Evolutionary conservation across 805 yeast genomes (phyloP), one percentile per base, ranked within the genome.

Genomic region (Kodamaea kakaduensis): DNA sequence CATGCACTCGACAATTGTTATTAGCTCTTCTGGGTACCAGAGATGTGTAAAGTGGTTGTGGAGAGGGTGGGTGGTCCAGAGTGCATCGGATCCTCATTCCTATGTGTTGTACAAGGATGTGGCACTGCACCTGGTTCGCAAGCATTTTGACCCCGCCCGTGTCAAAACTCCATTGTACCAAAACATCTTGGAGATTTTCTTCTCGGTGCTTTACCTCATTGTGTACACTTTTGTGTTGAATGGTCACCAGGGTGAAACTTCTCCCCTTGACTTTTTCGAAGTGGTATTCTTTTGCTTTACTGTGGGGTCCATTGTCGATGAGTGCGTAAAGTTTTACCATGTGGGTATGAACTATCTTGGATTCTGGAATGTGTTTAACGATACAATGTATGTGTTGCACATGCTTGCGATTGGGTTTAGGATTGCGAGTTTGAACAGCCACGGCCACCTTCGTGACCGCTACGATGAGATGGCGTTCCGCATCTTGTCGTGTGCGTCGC

Each of bases 11-110:
- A 79, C 89, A 6, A 69, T 72, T 15, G 80, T 86, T 12, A 84
- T 88, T 47, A 80, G 87, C 2, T 77, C 94, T 0, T 64, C 81
- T 6, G 96, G 95, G 0, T 87, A 77, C 56, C 95, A 87, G 58
- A 64, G 95, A 36, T 85, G 95, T 61, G 72, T 86, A 50, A 78
- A 81, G 46, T 87, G 95, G 95, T 58, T 87, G 32, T 87, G 96
- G 96, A 67, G 89, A 38, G 96, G 96, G 18, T 85, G 95, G 95
- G 84, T 87, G 43, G 71, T 84, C 33, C 95, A 86, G 58, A 74
- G 82, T 15, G 75, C 78, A 9, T 57, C 55, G 9, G 86, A 85
- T 51, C 85, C 93, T 5, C 70, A 74, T 16, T 77, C 78, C 10
- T 87, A 82, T 48, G 79, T 76, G 17, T 51, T 80, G 37, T 85